Conservation (phyloP, 1,139 yeast genomes). For the Pneumocystis murina region DNA sequence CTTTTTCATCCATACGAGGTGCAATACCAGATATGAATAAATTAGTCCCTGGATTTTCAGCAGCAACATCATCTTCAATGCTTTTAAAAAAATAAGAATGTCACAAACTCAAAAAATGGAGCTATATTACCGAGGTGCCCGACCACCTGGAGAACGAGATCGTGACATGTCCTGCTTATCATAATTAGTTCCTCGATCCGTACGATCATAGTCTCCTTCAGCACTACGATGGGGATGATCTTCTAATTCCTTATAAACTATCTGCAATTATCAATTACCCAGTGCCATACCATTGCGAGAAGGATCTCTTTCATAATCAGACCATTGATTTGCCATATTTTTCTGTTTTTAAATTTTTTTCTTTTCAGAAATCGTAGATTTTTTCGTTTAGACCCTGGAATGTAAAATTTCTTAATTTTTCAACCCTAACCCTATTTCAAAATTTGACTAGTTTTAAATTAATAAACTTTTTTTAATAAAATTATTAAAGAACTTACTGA, state of each 20-base stretch:
- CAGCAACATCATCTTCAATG: constrained; percentile 16
- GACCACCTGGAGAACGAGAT: constrained; percentile 7
- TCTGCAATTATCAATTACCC: background rate
- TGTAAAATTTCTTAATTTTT: background rate
- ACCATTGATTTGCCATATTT: background rate
- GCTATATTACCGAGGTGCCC: constrained; percentile 13
- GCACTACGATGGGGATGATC: constrained; percentile 1
- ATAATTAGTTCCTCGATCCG: constrained; percentile 10
- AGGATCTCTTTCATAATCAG: background rate
- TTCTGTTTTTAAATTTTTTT: background rate
- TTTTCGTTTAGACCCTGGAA: background rate
- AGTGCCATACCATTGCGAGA: background rate
- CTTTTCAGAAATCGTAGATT: background rate
- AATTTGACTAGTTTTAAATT: too few relatives aligned
- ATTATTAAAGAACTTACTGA: too few relatives aligned
- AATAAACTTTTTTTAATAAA: too few relatives aligned
- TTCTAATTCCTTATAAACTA: background rate
- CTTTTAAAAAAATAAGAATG: constrained; percentile 6
- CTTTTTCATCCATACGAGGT: constrained; percentile 23
- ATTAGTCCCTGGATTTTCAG: constrained; percentile 26
- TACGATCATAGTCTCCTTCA: constrained; percentile 10
- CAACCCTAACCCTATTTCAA: background rate
- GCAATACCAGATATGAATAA: constrained; percentile 28
- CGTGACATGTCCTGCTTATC: constrained; percentile 2
- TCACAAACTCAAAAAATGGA: background rate